phyloP scores from a whole-genome alignment of 2,329 filamentous ascomycete genomes.

The Graphilbum fragrans region DNA sequence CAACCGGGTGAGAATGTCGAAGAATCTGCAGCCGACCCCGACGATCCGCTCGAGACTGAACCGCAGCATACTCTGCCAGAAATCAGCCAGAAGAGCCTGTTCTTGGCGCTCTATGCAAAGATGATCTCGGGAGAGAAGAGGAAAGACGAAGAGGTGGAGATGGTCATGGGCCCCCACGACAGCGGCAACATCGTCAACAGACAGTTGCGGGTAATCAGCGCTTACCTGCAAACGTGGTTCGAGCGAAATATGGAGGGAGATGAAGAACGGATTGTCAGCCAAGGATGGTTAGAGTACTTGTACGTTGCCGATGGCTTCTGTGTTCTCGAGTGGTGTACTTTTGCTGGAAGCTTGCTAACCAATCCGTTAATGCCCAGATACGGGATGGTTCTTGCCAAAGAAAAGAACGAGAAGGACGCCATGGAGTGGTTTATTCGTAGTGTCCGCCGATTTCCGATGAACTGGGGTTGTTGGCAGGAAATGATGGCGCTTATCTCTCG shows the following conservation, averaged over 20 bases:
- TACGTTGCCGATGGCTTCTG: conserved; percentile 21
- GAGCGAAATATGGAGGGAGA: conserved; percentile 47
- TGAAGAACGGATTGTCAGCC: conserved; percentile 48
- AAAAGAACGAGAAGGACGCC: conserved; percentile 78
- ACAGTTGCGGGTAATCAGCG: conserved; percentile 64
- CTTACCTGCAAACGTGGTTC: conserved; percentile 74
- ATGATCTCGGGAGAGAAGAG: conserved; percentile 90
- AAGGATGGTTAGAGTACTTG: conserved; percentile 90
- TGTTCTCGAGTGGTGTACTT: conserved; percentile 8
- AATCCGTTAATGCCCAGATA: conserved; percentile 49
- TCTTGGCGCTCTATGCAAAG: conserved; percentile 84
- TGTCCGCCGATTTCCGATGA: conserved; percentile 82
- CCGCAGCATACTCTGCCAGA: conserved; percentile 27
- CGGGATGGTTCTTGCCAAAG: conserved; percentile 78
- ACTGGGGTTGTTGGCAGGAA: conserved; percentile 96
- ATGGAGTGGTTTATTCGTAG: conserved; percentile 80
- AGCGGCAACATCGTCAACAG: conserved; percentile 75
- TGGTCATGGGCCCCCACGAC: conserved; percentile 90
- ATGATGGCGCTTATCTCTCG: conserved; percentile 69
- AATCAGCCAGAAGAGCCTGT: conserved; percentile 83
- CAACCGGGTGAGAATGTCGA: not conserved
- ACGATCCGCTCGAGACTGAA: conserved; percentile 9
- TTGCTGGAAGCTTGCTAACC: too few species aligned
- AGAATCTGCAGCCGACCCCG: not conserved
- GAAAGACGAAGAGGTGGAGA: conserved; percentile 92